phyloP scores from a whole-genome alignment of 148 eudicot genomes.

The Drosera capensis region DNA sequence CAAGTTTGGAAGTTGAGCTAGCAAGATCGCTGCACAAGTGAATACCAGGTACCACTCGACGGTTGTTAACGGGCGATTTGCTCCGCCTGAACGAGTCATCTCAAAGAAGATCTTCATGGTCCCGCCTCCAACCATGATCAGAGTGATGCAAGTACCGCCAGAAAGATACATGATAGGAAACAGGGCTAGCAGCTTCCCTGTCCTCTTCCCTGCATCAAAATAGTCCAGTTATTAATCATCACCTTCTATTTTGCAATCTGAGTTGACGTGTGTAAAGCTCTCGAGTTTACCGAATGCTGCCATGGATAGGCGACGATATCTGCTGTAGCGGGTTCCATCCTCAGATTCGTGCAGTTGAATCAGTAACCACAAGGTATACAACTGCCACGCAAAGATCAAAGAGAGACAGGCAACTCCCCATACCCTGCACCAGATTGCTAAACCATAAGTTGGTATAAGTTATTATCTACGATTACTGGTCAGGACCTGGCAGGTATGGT shows the following conservation, averaged over 20 bases:
- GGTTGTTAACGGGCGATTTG: constrained; percentile 26
- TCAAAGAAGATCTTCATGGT: constrained; percentile 21
- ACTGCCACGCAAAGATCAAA: constrained; percentile 71
- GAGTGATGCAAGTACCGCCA: constrained; percentile 21
- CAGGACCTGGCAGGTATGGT: no score
- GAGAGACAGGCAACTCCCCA: constrained; percentile 70
- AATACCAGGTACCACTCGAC: constrained; percentile 81
- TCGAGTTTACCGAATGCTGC: constrained; percentile 75
- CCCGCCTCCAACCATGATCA: constrained; percentile 26
- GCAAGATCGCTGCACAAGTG: constrained; percentile 51
- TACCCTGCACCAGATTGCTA: constrained; percentile 41
- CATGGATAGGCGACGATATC: constrained; percentile 49
- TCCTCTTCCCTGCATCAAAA: constrained; percentile 43
- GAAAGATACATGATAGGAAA: constrained; percentile 28
- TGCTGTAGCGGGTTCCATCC: constrained; percentile 60
- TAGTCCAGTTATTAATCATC: neutral
- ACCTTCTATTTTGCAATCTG: neutral
- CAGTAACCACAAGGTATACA: constrained; percentile 70
- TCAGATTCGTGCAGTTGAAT: constrained; percentile 89
- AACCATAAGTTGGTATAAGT: neutral
- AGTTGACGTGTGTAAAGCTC: no score
- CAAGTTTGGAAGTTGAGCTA: constrained; percentile 75
- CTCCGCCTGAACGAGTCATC: constrained; percentile 28
- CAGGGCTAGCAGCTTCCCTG: constrained; percentile 17
- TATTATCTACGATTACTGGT: neutral